phyloP scores from a whole-genome alignment of 1,284 basidiomycete species.

The Stereum hirsutum region DNA sequence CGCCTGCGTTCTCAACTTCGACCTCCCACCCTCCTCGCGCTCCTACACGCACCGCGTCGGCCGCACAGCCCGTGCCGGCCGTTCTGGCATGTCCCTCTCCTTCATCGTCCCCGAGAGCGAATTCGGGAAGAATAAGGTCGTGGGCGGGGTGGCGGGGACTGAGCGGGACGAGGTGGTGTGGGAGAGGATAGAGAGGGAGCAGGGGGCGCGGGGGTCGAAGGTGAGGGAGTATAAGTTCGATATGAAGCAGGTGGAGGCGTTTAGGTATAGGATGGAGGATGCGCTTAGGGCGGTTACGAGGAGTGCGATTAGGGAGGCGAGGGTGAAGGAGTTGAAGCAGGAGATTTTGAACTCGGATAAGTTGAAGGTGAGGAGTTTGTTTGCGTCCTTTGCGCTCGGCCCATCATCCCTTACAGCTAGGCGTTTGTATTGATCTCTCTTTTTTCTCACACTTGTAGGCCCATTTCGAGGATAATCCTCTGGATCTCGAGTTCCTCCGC shows the following conservation, averaged over 20 bases:
- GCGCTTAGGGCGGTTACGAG: conserved; percentile 86
- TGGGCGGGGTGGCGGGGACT: conserved; percentile 59
- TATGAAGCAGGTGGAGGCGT: conserved; percentile 94
- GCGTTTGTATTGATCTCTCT: not conserved
- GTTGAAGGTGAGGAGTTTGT: conserved; percentile 67
- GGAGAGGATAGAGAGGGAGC: conserved; percentile 67
- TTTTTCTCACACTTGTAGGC: conserved; percentile 50
- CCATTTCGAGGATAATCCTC: conserved; percentile 96
- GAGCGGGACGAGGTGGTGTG: conserved; percentile 75
- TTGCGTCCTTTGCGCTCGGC: not conserved
- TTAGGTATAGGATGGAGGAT: conserved; percentile 97
- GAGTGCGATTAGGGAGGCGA: conserved; percentile 82
- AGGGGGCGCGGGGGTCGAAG: conserved; percentile 62
- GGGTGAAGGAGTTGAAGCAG: conserved; percentile 89
- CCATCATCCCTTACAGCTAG: conserved; percentile 1
- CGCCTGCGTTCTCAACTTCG: conserved; percentile 97
- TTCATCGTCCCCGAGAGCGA: conserved; percentile 76
- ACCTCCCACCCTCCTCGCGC: conserved; percentile 83
- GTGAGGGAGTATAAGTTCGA: conserved; percentile 93
- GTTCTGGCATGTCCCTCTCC: conserved; percentile 87
- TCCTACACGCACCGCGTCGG: conserved; percentile 96
- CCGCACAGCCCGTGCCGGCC: conserved; percentile 91
- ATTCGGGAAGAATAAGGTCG: conserved; percentile 73
- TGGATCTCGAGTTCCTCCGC: conserved; percentile 86
- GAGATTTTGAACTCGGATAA: conserved; percentile 96